phyloP scores from a whole-genome alignment of 2,329 filamentous ascomycete genomes.

The Akanthomyces dipterigenus region DNA sequence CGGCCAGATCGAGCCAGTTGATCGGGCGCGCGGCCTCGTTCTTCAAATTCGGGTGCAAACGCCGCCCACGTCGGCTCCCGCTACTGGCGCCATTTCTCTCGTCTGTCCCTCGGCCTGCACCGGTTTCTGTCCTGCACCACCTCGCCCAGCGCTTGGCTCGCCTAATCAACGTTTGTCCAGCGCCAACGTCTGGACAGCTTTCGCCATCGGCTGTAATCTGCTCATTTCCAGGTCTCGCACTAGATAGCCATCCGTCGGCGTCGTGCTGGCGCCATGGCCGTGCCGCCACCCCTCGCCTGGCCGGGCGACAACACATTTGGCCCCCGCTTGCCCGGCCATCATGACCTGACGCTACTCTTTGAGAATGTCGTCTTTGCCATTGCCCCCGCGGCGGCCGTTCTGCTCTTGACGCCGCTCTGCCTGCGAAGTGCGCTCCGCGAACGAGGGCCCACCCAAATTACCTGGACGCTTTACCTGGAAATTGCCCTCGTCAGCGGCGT shows the following conservation, averaged over 20 bases:
- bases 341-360: constrained; percentile 2
- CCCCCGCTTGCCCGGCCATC: neutral
- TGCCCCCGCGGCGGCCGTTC: neutral
- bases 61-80: neutral
- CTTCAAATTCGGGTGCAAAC: too few relatives aligned
- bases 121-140: neutral
- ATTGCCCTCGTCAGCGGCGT: neutral
- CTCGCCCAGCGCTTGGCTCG: neutral
- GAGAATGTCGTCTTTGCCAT: neutral
- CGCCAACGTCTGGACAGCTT: neutral
- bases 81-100: neutral
- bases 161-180: neutral
- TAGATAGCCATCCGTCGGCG: neutral
- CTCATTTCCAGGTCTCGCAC: neutral
- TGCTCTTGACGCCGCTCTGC: neutral
- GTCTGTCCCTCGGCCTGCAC: neutral
- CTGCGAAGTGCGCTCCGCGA: neutral
- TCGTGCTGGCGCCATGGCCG: neutral
- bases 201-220: neutral
- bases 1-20: too few relatives aligned
- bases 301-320: neutral
- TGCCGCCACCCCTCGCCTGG: neutral
- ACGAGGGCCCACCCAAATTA: neutral
- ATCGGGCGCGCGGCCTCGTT: too few relatives aligned
- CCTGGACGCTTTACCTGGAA: neutral